Evolutionary conservation across 352 stramenopile genomes (phyloP).

Genomic region (Phytopythium kandeliae): DNA sequence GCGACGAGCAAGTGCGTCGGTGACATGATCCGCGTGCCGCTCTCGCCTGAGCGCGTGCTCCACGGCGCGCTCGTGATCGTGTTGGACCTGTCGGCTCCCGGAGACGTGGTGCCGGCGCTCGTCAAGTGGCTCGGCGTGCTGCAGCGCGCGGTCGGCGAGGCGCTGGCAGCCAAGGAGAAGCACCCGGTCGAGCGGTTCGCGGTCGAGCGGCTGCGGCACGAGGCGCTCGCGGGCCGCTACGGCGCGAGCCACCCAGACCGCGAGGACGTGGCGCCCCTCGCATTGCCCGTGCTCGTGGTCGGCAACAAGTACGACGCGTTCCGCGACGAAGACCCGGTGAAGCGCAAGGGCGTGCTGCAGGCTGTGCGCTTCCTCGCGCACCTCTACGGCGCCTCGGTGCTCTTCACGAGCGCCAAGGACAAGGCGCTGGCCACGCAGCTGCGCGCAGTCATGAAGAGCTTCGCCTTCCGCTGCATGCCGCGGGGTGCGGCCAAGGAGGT

Average conservation of each 20-base stretch:
- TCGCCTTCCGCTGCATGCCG: slow-evolving; percentile 46
- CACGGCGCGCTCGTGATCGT: slow-evolving; percentile 74
- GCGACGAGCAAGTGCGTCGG: slow-evolving; percentile 69
- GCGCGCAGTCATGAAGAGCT: slow-evolving; percentile 52
- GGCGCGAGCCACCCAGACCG: slow-evolving; percentile 62
- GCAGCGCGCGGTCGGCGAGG: slow-evolving; percentile 44
- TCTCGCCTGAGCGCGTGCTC: slow-evolving; percentile 71
- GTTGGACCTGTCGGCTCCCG: slow-evolving; percentile 76
- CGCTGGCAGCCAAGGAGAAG: slow-evolving; percentile 61
- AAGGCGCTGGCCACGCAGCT: slow-evolving; percentile 75
- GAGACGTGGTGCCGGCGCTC: slow-evolving; percentile 72
- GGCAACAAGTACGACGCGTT: slow-evolving; percentile 90
- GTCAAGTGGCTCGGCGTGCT: slow-evolving; percentile 73
- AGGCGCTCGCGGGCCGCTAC: slow-evolving; percentile 42
- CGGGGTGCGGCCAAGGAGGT: slow-evolving; percentile 58
- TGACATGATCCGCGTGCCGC: slow-evolving; percentile 83
- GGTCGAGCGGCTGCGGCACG: slow-evolving; percentile 41
- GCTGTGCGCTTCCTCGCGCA: slow-evolving; percentile 85
- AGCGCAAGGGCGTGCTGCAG: slow-evolving; percentile 79
- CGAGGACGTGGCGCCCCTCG: slow-evolving; percentile 62
- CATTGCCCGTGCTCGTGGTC: slow-evolving; percentile 79
- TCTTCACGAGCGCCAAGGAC: slow-evolving; percentile 86
- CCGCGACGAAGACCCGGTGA: slow-evolving; percentile 79
- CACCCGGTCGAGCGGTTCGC: slow-evolving; percentile 54
- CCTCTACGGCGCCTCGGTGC: slow-evolving; percentile 78